A percentile compares a stretch with the other conserved stretches of the same genome.
phyloP scores from a whole-genome alignment of 768 basidiomycete species.

The Lactifluus volemus region DNA sequence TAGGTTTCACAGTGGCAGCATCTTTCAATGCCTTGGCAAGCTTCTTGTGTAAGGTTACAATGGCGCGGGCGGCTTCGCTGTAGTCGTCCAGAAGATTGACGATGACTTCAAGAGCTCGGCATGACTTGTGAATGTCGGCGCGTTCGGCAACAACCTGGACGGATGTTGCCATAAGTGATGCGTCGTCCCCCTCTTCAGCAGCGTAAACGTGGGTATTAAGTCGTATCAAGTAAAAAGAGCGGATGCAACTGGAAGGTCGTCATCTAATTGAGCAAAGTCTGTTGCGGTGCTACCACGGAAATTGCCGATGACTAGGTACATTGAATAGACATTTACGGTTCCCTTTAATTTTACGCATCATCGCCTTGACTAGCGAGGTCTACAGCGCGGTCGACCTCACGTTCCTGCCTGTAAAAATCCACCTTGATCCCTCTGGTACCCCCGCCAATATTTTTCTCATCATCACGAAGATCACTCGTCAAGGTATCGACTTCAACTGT shows the following conservation, averaged over 20 bases:
- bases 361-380: not conserved
- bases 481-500: not conserved
- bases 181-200: not conserved
- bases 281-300: not conserved
- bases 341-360: not conserved
- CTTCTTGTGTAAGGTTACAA: slow-evolving; percentile 64
- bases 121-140: slow-evolving; percentile 69
- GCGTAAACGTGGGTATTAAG: not conserved
- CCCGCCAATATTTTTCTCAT: slow-evolving; percentile 5
- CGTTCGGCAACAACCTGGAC: slow-evolving; percentile 43
- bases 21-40: slow-evolving; percentile 64
- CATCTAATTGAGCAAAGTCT: slow-evolving; percentile 2
- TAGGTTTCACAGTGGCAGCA: slow-evolving; percentile 50
- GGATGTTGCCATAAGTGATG: slow-evolving; percentile 17
- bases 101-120: slow-evolving; percentile 64
- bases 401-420: slow-evolving; percentile 9
- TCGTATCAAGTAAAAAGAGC: not conserved
- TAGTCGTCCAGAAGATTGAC: slow-evolving; percentile 64
- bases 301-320: slow-evolving; percentile 1
- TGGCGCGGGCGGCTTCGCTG: slow-evolving; percentile 56
- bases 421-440: slow-evolving; percentile 1
- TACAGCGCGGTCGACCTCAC: not conserved
- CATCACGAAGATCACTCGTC: not conserved
- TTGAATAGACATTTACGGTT: not conserved
- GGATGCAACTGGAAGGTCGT: not conserved